Base-by-base conservation (phyloP, 2,329 filamentous ascomycete species). In the Furcasterigmium furcatum region DNA sequence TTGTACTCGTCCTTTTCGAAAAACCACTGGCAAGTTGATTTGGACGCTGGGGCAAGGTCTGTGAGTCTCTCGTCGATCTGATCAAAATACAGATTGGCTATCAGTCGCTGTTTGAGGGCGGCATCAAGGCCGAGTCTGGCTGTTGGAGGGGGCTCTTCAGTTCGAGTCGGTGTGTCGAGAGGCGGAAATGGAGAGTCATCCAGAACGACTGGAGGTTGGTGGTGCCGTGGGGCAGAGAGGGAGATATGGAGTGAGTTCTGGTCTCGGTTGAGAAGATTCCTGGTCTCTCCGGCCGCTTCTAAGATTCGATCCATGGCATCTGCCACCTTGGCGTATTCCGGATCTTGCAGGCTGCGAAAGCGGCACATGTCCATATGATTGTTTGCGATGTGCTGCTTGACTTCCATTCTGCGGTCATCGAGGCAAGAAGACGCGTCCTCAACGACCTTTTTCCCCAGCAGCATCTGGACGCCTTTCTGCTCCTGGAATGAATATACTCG, bases 21-120 rank as follows among this genome's bases (percentile, higher is more conserved):
- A 0, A 76, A 55, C 72, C 71, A 76, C 46, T 56, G 52, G 47
- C 68, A 74, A 1, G 70, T 70, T 18, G 56, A 59, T 0, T 49
- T 46, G 46, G 72, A 56, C 1, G 70, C 68, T 0, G 55, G 50
- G 32, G 59, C 69, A 1, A 67, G 64, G n/a, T 14, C 18, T 5
- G 22, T 16, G 29, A 32, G 35, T 40, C 43, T 21, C 7, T 21
- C 30, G 7, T 19, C 24, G 13, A 18, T 39, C 35, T 18, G 35
- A 12, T 36, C 34, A 19, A 36, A 36, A 18, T 36, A 18, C n/a
- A 36, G 16, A 5, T 18, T 19, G 9, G 16, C n/a, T 14, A 36
- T 12, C n/a, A 56, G 27, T 7, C 44, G 44, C n/a, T 9, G 27
- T 41, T 51, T 24, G 52, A 52, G 55, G 12, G 43, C 49, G 36